Conservation (phyloP, 345 rosid species). For the Corymbia maculata region DNA sequence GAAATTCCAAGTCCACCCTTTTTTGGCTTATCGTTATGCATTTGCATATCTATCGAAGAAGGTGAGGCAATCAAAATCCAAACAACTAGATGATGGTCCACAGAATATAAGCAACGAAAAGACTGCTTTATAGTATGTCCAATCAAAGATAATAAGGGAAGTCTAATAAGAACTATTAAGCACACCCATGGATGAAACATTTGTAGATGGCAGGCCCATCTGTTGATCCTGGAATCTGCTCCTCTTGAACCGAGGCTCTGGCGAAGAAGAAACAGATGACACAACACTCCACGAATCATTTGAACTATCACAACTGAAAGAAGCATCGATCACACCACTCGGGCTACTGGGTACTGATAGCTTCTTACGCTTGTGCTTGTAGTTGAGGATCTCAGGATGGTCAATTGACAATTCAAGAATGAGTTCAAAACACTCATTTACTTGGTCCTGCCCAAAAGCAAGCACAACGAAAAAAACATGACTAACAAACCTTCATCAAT, state of each 20-base stretch:
- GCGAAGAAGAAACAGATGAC: conserved; percentile 30
- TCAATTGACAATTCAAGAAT: conserved; percentile 32
- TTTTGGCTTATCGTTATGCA: not conserved
- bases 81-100: not conserved
- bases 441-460: conserved; percentile 35
- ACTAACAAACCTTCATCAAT: not conserved
- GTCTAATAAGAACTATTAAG: conserved; percentile 60
- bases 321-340: conserved; percentile 43
- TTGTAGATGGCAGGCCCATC: conserved; percentile 23
- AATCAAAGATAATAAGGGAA: not conserved
- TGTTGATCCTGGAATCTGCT: conserved; percentile 47
- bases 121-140: not conserved
- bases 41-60: not conserved
- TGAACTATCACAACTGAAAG: conserved; percentile 61
- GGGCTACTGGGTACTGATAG: conserved; percentile 34
- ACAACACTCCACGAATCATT: conserved; percentile 49
- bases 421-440: conserved; percentile 52
- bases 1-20: not conserved
- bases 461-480: not conserved
- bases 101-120: not conserved
- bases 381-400: conserved; percentile 9
- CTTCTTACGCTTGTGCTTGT: conserved; percentile 38
- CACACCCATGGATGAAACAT: conserved; percentile 51
- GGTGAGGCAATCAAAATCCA: not conserved
- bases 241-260: conserved; percentile 43